phyloP scores from a whole-genome alignment of 441 rosid genomes.

The Hura crepitans region DNA sequence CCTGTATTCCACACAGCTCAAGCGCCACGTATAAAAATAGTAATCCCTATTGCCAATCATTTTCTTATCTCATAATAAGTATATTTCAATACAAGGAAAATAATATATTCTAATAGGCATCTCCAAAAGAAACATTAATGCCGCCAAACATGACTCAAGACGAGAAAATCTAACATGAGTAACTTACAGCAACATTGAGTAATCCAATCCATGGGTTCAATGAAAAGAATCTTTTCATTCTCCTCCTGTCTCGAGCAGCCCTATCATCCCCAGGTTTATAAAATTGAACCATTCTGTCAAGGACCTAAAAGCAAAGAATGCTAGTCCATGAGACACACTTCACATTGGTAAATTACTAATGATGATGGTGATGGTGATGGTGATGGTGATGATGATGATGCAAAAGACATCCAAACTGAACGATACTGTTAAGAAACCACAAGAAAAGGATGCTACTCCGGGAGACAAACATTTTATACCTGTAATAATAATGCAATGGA shows the following conservation, averaged over 20 bases:
- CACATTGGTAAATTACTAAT: conserved; percentile 1
- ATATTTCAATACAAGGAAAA: background rate
- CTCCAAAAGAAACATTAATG: background rate
- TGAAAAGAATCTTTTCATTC: conserved; percentile 41
- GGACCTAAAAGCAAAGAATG: conserved; percentile 46
- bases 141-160: background rate
- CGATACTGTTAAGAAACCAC: no score
- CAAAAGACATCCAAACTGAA: no score
- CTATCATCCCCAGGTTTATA: conserved; percentile 38
- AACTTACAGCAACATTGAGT: conserved; percentile 90
- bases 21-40: no score
- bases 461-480: no score
- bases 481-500: background rate
- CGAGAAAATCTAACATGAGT: background rate
- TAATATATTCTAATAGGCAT: background rate
- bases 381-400: no score
- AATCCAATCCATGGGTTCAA: conserved; percentile 68
- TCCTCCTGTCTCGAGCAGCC: conserved; percentile 34
- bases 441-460: no score
- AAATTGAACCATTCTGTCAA: conserved; percentile 62
- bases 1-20: no score
- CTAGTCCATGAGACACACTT: conserved; percentile 9
- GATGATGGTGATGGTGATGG: no score
- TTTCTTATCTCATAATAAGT: background rate
- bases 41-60: no score